A percentile compares a stretch with the other conserved stretches of the same genome.
phyloP scores from a whole-genome alignment of 129 eudicot species.

The Dittrichia graveolens region DNA sequence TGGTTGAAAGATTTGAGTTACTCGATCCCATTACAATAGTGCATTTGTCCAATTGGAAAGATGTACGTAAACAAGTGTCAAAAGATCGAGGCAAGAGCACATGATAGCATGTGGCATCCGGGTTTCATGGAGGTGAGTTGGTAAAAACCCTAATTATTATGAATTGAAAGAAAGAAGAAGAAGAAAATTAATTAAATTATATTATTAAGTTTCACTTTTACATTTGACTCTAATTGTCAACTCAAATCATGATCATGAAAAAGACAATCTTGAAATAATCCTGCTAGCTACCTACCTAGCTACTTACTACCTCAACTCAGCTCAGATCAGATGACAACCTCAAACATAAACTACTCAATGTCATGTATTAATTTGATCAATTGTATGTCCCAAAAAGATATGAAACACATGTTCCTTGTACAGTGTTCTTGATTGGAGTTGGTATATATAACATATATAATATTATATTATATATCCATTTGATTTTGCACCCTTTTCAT shows the following conservation, averaged over 20 bases:
- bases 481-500: slow-evolving; percentile 19
- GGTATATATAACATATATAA: slow-evolving; percentile 16
- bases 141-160: slow-evolving; percentile 24
- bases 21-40: background rate
- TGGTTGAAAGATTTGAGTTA: slow-evolving; percentile 20
- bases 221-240: slow-evolving; percentile 35
- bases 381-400: slow-evolving; percentile 34
- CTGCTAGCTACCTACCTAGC: slow-evolving; percentile 1
- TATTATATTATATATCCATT: background rate
- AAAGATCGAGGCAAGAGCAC: slow-evolving; percentile 30
- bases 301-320: slow-evolving; percentile 20
- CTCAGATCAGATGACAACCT: slow-evolving; percentile 34
- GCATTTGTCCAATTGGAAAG: slow-evolving; percentile 15
- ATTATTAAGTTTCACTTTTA: slow-evolving; percentile 19
- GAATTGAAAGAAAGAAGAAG: slow-evolving; percentile 15
- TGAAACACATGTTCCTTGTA: slow-evolving; percentile 30
- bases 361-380: slow-evolving; percentile 17
- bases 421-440: slow-evolving; percentile 38
- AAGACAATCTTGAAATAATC: slow-evolving; percentile 3
- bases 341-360: slow-evolving; percentile 35
- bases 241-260: slow-evolving; percentile 25
- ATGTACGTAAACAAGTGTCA: slow-evolving; percentile 15
- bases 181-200: too few relatives aligned
- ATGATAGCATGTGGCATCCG: slow-evolving; percentile 37
- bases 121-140: slow-evolving; percentile 38